Evolutionary conservation across 257 asterid species (phyloP), one percentile per base, ranked within the genome.

Genomic region (Voacanga thouarsii): DNA sequence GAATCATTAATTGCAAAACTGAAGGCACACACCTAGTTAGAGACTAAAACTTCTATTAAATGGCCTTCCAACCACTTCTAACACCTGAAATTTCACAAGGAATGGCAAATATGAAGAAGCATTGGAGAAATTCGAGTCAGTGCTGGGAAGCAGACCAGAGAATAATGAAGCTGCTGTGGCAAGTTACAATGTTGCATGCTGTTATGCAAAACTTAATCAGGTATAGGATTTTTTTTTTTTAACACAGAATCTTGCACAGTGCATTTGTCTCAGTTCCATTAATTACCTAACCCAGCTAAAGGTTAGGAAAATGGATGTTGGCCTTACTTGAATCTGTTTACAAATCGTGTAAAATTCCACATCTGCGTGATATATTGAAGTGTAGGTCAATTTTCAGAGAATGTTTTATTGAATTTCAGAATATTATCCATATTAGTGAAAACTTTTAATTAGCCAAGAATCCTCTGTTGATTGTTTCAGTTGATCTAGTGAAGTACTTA

Each of bases 101-200:
- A 88, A 75, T 82, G 97, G 87, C 18, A 90, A 89, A 72, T 94
- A 90, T 49, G 96, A 94, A 77, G 96, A 86, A 77, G 91, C 98
- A 55, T 78, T 94, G 84, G 97, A 89, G 70, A 92, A 83, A 84
- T 94, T 94, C 76, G 99, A 94, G 89, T 92, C 96, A 0, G 96
- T 91, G 37, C 82, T 94, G 80, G 99, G 99, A 80, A 91, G 96
- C 75, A 87, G 86, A 84, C 99, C 99, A 12, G 93, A 89, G 50
- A 80, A 86, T 37, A 77, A 84, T 39, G 99, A 92, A 87, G 83
- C 96, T 81, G 85, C 97, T 9, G 89, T 92, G 41, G 96, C 99
- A 37, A 90, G 91, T 87, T 94, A 94, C 87, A 94, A 94, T 69
- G 99, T 92, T 28, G 96, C 98, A 7, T 94, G 99, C 85, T 92